A percentile compares a stretch with the other conserved stretches of the same genome.
phyloP scores from a whole-genome alignment of 164 flowering plant genomes.

The Macadamia tetraphylla region DNA sequence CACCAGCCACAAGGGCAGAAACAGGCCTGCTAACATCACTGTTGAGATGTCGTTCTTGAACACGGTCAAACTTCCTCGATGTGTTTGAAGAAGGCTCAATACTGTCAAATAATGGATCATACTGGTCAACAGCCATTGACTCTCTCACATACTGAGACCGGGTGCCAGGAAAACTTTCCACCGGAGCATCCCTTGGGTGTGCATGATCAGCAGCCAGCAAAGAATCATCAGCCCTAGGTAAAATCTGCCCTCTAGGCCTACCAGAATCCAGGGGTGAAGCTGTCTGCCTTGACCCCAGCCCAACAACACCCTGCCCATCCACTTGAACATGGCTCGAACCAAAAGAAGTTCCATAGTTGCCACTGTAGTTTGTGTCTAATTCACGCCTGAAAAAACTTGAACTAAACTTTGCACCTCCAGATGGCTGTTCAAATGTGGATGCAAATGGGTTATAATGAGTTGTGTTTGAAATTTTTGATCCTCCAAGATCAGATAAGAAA shows the following conservation, averaged over 20 bases:
- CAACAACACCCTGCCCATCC: slow-evolving; percentile 22
- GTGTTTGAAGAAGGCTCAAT: slow-evolving; percentile 54
- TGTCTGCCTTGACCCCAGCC: slow-evolving; percentile 25
- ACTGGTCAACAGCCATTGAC: slow-evolving; percentile 38
- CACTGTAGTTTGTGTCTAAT: slow-evolving; percentile 20
- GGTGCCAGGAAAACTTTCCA: slow-evolving; percentile 11
- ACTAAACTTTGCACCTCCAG: slow-evolving; percentile 35
- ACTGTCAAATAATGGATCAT: slow-evolving; percentile 90
- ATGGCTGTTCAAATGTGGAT: slow-evolving; percentile 62
- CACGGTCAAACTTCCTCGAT: slow-evolving; percentile 28
- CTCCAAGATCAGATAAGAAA: slow-evolving; percentile 27
- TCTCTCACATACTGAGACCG: slow-evolving; percentile 6
- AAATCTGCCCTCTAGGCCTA: slow-evolving; percentile 20
- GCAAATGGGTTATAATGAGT: slow-evolving; percentile 63
- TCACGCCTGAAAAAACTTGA: slow-evolving; percentile 32
- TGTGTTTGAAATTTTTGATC: slow-evolving; percentile 33
- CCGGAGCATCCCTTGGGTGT: not conserved
- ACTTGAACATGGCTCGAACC: slow-evolving; percentile 24
- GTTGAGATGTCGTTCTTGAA: slow-evolving; percentile 23
- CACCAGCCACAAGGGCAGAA: slow-evolving; percentile 14
- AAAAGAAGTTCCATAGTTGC: slow-evolving; percentile 20
- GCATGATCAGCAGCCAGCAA: slow-evolving; percentile 5
- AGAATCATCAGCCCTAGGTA: slow-evolving; percentile 25
- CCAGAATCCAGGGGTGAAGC: slow-evolving; percentile 31
- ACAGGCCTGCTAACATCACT: slow-evolving; percentile 7